Evolutionary conservation across 176 grass and related monocot genomes (phyloP).

Genomic region (Rhynchospora tenuis): DNA sequence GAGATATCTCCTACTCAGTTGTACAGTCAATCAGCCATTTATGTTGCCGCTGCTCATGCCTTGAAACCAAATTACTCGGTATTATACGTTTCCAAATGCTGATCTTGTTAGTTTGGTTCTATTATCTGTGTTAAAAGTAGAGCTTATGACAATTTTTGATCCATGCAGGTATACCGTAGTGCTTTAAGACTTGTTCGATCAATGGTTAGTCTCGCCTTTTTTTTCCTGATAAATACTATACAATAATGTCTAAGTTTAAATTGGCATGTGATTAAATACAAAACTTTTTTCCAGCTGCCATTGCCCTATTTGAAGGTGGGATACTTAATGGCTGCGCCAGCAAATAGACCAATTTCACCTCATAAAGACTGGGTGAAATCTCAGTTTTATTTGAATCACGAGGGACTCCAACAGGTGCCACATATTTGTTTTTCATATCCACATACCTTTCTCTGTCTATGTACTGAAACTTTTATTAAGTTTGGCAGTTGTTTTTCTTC

Average conservation of each 20-base stretch:
- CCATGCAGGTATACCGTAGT: slow-evolving; percentile 91
- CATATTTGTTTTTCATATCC: slow-evolving; percentile 4
- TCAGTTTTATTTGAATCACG: slow-evolving; percentile 90
- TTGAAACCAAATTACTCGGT: slow-evolving; percentile 93
- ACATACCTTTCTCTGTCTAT: background rate
- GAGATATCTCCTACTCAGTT: slow-evolving; percentile 65
- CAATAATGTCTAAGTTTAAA: background rate
- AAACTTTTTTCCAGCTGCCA: slow-evolving; percentile 53
- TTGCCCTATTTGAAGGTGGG: slow-evolving; percentile 96
- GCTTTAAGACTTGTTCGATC: slow-evolving; percentile 80
- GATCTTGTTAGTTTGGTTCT: background rate
- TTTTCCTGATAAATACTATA: slow-evolving; percentile 6
- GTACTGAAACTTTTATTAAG: slow-evolving; percentile 3
- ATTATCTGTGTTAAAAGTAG: background rate
- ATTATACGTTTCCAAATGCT: slow-evolving; percentile 17
- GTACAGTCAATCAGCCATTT: slow-evolving; percentile 98
- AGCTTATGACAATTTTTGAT: background rate
- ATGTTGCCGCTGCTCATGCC: slow-evolving; percentile 99
- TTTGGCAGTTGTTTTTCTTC: background rate
- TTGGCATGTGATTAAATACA: background rate
- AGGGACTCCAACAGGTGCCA: slow-evolving; percentile 78
- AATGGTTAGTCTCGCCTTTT: slow-evolving; percentile 51
- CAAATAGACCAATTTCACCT: slow-evolving; percentile 60
- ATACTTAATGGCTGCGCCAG: slow-evolving; percentile 75
- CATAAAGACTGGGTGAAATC: slow-evolving; percentile 91